Evolutionary conservation across 306 rosid genomes (phyloP).

Genomic region (Spatholobus suberectus): DNA sequence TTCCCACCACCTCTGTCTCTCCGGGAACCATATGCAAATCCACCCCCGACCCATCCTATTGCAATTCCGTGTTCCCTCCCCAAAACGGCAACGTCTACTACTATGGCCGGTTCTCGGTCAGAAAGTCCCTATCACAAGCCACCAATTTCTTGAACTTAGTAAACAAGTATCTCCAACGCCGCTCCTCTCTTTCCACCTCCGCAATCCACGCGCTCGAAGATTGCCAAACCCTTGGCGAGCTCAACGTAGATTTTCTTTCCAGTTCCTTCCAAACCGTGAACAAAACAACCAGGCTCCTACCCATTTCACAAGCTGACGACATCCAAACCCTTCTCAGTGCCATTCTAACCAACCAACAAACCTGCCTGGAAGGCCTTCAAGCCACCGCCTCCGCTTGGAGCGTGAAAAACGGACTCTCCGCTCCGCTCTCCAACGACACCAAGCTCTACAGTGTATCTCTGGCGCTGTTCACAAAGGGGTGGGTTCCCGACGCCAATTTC

Average conservation of each 20-base stretch:
- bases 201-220: slow-evolving; percentile 71
- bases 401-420: slow-evolving; percentile 49
- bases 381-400: slow-evolving; percentile 59
- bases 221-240: slow-evolving; percentile 55
- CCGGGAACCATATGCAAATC: slow-evolving; percentile 54
- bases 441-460: slow-evolving; percentile 76
- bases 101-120: slow-evolving; percentile 61
- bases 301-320: slow-evolving; percentile 55
- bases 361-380: slow-evolving; percentile 76
- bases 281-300: slow-evolving; percentile 22
- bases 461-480: slow-evolving; percentile 69
- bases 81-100: slow-evolving; percentile 57
- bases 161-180: slow-evolving; percentile 47
- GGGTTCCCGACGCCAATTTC: slow-evolving; percentile 72
- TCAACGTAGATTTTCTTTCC: slow-evolving; percentile 66
- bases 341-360: slow-evolving; percentile 73
- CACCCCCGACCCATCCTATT: slow-evolving; percentile 71
- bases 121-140: slow-evolving; percentile 59
- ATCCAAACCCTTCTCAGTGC: slow-evolving; percentile 74
- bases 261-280: slow-evolving; percentile 53
- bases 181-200: slow-evolving; percentile 42
- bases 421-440: slow-evolving; percentile 62
- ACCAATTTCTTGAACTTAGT: slow-evolving; percentile 49
- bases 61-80: slow-evolving; percentile 61
- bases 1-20: slow-evolving; percentile 41